phyloP scores from a whole-genome alignment of 345 rosid species.

The Citrus inodora region DNA sequence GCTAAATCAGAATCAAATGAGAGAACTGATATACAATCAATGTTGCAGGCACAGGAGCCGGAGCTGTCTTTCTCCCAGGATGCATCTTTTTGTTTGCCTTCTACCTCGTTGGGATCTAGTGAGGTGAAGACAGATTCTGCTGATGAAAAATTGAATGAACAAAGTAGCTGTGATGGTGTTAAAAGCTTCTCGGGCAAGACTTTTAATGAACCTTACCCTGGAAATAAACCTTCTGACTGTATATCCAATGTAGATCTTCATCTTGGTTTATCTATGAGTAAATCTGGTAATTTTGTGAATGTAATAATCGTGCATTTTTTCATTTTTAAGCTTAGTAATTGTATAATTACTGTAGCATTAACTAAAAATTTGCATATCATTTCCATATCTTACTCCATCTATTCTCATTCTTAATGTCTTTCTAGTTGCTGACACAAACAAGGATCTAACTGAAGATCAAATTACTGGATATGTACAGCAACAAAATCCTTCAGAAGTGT shows the following conservation, averaged over 20 bases:
- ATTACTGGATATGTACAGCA: conserved; percentile 20
- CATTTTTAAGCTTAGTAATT: not conserved
- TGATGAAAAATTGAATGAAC: conserved; percentile 22
- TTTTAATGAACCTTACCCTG: conserved; percentile 8
- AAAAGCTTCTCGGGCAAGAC: conserved; percentile 26
- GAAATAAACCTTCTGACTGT: conserved; percentile 22
- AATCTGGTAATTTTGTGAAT: conserved; percentile 25
- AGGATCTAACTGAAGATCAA: conserved; percentile 32
- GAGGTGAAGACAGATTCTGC: conserved; percentile 29
- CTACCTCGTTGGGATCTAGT: conserved; percentile 31
- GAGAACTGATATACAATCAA: conserved; percentile 32
- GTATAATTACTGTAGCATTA: not conserved
- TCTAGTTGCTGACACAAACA: conserved; percentile 28
- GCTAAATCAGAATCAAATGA: conserved; percentile 25
- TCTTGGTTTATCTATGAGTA: conserved; percentile 45
- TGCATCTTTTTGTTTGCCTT: conserved; percentile 29
- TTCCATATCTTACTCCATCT: conserved; percentile 1
- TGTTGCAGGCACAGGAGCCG: conserved; percentile 30
- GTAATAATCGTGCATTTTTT: not conserved
- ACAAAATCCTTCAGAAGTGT: conserved; percentile 24
- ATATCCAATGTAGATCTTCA: conserved; percentile 36
- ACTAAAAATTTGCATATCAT: not conserved
- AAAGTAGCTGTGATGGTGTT: conserved; percentile 19
- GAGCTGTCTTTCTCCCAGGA: conserved; percentile 46
- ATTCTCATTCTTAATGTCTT: conserved; percentile 13